Conservation (phyloP, 345 rosid species). For the Acer saccharum region DNA sequence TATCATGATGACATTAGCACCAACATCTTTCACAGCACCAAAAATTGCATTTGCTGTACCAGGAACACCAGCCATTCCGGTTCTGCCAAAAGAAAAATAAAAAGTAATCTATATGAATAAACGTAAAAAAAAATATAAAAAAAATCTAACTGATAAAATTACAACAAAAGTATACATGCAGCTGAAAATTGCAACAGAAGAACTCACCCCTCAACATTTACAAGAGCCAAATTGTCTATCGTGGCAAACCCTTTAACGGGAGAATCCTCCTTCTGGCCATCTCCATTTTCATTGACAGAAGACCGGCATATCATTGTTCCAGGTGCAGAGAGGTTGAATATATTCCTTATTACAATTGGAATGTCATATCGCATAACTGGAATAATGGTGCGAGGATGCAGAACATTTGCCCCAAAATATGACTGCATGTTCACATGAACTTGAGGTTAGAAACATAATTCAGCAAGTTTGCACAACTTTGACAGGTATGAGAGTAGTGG, state of each 20-base stretch:
- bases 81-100: conserved; percentile 45
- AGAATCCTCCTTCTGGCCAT: conserved; percentile 46
- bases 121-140: neutral
- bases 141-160: neutral
- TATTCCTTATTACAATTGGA: conserved; percentile 92
- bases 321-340: conserved; percentile 84
- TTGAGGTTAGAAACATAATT: conserved; percentile 21
- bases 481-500: conserved; percentile 21
- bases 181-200: conserved; percentile 3
- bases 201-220: conserved; percentile 97
- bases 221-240: conserved; percentile 91
- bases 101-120: conserved; percentile 1
- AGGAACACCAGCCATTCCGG: conserved; percentile 99
- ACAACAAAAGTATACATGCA: neutral
- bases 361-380: conserved; percentile 93
- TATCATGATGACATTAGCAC: conserved; percentile 99
- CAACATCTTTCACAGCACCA: conserved; percentile 93
- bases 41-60: conserved; percentile 97
- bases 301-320: conserved; percentile 84
- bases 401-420: conserved; percentile 96
- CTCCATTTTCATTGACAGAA: conserved; percentile 48
- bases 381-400: conserved; percentile 97
- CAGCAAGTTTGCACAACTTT: conserved; percentile 19
- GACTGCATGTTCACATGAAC: conserved; percentile 67
- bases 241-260: conserved; percentile 97